Evolutionary conservation across 495 filamentous ascomycete genomes (phyloP).

Genomic region (Penicillium tannophilum): DNA sequence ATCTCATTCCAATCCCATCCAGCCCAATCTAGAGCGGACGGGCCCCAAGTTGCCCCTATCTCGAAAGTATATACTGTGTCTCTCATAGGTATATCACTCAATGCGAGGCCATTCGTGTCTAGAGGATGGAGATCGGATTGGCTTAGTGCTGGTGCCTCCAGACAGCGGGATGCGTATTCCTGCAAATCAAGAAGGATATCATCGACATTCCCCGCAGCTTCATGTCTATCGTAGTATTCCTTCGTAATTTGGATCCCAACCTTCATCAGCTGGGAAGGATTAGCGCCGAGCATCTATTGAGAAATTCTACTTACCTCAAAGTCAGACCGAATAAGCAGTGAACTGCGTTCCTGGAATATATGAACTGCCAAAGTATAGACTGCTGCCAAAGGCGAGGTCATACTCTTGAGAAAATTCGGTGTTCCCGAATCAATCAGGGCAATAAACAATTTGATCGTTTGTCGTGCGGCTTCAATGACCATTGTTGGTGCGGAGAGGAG

Average conservation of each 20-base stretch:
- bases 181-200: constrained; percentile 11
- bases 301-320: constrained; percentile 10
- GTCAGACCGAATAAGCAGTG: constrained; percentile 18
- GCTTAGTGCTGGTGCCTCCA: not conserved
- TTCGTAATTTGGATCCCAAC: constrained; percentile 13
- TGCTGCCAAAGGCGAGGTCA: constrained; percentile 15
- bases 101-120: not conserved
- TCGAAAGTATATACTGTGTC: not conserved
- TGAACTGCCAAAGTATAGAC: constrained; percentile 14
- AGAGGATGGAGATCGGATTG: too few relatives aligned
- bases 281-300: not conserved
- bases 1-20: constrained; percentile 25
- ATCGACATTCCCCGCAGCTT: constrained; percentile 11
- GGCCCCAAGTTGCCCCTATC: constrained; percentile 9
- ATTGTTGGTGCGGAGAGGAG: constrained; percentile 12
- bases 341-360: constrained; percentile 10
- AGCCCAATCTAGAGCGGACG: constrained; percentile 14
- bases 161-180: not conserved
- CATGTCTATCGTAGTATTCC: constrained; percentile 11
- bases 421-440: constrained; percentile 9
- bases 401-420: constrained; percentile 6
- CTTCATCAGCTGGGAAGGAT: constrained; percentile 16
- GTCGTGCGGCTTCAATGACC: constrained; percentile 13
- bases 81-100: not conserved
- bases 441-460: constrained; percentile 16